Conservation (phyloP, 352 stramenopile genomes). For the Phytophthora pinifolia region DNA sequence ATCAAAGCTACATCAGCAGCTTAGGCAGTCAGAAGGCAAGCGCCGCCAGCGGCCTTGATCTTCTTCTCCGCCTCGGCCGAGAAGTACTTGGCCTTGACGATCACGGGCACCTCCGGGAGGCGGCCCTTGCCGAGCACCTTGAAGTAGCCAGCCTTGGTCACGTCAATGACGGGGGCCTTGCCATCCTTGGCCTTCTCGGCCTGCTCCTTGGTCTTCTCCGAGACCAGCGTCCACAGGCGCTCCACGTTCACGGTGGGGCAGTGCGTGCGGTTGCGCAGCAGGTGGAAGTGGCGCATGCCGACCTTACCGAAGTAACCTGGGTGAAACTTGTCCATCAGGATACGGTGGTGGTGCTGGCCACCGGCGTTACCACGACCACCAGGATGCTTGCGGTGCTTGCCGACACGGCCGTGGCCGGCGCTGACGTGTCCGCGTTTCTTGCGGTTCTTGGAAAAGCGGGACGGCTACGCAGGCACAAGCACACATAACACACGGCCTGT, state of each 20-base stretch:
- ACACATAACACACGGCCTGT: slow-evolving; percentile 55
- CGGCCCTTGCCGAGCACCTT: slow-evolving; percentile 99
- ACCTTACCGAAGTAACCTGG: slow-evolving; percentile 99
- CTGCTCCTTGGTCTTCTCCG: slow-evolving; percentile 97
- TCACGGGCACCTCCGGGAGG: slow-evolving; percentile 96
- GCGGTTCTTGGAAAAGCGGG: slow-evolving; percentile 96
- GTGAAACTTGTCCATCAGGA: slow-evolving; percentile 99
- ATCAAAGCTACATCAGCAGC: slow-evolving; percentile 39
- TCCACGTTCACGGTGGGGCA: slow-evolving; percentile 99
- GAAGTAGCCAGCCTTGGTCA: slow-evolving; percentile 98
- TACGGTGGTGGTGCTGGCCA: slow-evolving; percentile 99
- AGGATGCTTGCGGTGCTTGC: slow-evolving; percentile 99
- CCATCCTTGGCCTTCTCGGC: slow-evolving; percentile 93
- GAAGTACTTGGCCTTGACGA: slow-evolving; percentile 99
- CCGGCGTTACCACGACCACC: slow-evolving; percentile 99
- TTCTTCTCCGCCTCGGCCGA: slow-evolving; percentile 99
- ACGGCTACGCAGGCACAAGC: slow-evolving; percentile 65
- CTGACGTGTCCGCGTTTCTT: slow-evolving; percentile 99
- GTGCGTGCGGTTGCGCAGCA: slow-evolving; percentile 96
- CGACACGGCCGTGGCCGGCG: slow-evolving; percentile 99
- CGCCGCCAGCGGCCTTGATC: slow-evolving; percentile 99
- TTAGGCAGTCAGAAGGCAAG: slow-evolving; percentile 98
- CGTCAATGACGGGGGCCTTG: slow-evolving; percentile 99
- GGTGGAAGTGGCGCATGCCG: slow-evolving; percentile 99
- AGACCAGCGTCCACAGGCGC: slow-evolving; percentile 98